Base-by-base conservation (phyloP, 257 asterid species). In the Handroanthus guayacan region DNA sequence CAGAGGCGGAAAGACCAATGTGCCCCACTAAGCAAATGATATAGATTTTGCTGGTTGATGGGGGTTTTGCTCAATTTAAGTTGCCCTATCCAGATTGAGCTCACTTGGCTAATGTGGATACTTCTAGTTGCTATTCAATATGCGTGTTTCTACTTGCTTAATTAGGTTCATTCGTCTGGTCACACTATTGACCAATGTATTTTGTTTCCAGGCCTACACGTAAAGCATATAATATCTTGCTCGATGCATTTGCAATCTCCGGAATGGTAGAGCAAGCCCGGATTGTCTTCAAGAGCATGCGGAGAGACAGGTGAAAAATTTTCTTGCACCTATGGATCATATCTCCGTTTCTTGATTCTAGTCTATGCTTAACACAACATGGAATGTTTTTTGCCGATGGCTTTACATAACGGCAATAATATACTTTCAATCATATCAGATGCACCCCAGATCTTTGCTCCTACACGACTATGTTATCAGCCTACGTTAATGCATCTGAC, bases 241-340 rank as follows among this genome's bases (percentile, higher is more conserved):
- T 95, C 39, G 98, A 95, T 83, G 97, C 99, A 63, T 95, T 95
- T 87, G 97, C 99, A n/a, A 87, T 91, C 76, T 92, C 97, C 17
- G 99, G 99, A 76, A 95, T 95, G 99, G 96, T 89, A 56, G 99
- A 95, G 77, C 99, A 89, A 82, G 97, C 98, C 37, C 89, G 87
- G 17, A 63, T 74, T 31, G 97, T 95, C 77, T 95, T 95, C 86
- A 92, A 95, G 89, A 92, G 99, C 93, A 95, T 95, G 99, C 86
- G 97, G 76, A 89, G 98, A 77, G 97, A 95, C 90, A 86, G 96
- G 99, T 92, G 50, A 78, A 38, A 16, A 38, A 16, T 62, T 38
- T 58, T 51, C 60, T 45, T 70, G n/a, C 6, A 44, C 48, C 10
- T 48, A 31, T 41, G 20, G 47, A 68, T 63, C 17, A 4, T 63